Conservation (phyloP, 768 basidiomycete genomes). For the Suillus fuscotomentosus region DNA sequence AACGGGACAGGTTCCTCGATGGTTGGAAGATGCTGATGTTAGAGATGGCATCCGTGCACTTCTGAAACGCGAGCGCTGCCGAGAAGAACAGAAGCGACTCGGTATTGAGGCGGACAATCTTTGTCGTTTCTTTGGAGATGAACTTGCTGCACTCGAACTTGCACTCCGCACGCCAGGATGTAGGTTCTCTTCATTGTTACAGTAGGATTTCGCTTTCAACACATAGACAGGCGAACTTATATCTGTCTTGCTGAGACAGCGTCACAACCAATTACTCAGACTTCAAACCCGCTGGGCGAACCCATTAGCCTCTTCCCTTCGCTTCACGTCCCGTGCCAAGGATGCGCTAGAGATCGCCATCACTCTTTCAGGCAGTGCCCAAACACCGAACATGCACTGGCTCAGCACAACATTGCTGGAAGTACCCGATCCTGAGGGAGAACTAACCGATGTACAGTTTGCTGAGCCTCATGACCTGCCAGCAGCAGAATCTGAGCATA, state of each 20-base stretch:
- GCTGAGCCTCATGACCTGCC: neutral
- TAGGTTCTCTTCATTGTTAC: slow-evolving; percentile 4
- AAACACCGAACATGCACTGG: neutral
- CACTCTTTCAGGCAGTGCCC: neutral
- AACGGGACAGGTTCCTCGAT: slow-evolving; percentile 17
- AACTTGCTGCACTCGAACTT: slow-evolving; percentile 26
- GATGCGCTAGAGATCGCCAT: slow-evolving; percentile 3
- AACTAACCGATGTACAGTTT: neutral
- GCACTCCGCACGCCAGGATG: slow-evolving; percentile 9
- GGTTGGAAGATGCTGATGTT: slow-evolving; percentile 33
- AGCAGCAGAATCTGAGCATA: neutral
- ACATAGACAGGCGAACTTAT: no score
- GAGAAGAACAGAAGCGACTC: slow-evolving; percentile 28
- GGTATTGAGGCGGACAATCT: slow-evolving; percentile 33
- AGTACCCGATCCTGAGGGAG: neutral
- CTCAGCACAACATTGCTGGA: slow-evolving; percentile 3
- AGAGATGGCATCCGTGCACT: slow-evolving; percentile 30
- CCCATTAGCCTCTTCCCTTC: slow-evolving; percentile 9
- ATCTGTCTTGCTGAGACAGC: no score
- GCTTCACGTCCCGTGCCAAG: slow-evolving; percentile 10
- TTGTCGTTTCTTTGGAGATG: slow-evolving; percentile 32
- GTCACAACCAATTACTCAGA: slow-evolving; percentile 7
- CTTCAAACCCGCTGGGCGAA: slow-evolving; percentile 19
- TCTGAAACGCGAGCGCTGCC: slow-evolving; percentile 26
- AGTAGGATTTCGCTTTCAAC: no score